A percentile compares a stretch with the other conserved stretches of the same genome.
Evolutionary conservation across 768 basidiomycete species (phyloP).

Genomic region (Lactarius trivialis): DNA sequence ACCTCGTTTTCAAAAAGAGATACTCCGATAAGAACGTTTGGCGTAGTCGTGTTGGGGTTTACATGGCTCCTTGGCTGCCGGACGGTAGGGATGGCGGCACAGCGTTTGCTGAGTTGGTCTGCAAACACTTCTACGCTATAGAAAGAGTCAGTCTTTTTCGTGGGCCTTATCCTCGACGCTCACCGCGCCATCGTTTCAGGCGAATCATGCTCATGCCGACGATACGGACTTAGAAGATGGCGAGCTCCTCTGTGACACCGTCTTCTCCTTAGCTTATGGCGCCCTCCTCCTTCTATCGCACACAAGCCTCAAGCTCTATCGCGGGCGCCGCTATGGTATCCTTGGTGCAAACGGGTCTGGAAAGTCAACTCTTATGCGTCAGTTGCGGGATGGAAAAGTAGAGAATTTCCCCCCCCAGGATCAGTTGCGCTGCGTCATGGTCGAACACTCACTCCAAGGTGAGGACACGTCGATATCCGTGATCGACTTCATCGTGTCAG

Average conservation of each 20-base stretch:
- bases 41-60: conserved; percentile 66
- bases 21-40: conserved; percentile 52
- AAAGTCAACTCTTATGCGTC: conserved; percentile 94
- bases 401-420: conserved; percentile 93
- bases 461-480: conserved; percentile 81
- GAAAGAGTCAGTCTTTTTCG: conserved; percentile 44
- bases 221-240: conserved; percentile 58
- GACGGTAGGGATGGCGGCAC: conserved; percentile 38
- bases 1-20: conserved; percentile 58
- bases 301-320: conserved; percentile 81
- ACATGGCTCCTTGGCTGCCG: conserved; percentile 63
- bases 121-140: conserved; percentile 67
- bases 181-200: conserved; percentile 33
- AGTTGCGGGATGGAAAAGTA: conserved; percentile 88
- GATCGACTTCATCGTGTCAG: conserved; percentile 84
- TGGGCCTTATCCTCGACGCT: conserved; percentile 5
- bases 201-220: conserved; percentile 45
- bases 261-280: conserved; percentile 95
- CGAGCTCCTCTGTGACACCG: conserved; percentile 83
- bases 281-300: conserved; percentile 91
- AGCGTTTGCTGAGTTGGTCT: conserved; percentile 55
- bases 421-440: conserved; percentile 88
- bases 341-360: conserved; percentile 95
- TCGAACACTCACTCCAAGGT: conserved; percentile 93
- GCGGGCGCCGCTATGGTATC: conserved; percentile 91